Percentiles rank a stretch among this genome's conserved stretches.
Conservation (phyloP, 768 basidiomycete genomes). For the Lyophyllum shimeji region DNA sequence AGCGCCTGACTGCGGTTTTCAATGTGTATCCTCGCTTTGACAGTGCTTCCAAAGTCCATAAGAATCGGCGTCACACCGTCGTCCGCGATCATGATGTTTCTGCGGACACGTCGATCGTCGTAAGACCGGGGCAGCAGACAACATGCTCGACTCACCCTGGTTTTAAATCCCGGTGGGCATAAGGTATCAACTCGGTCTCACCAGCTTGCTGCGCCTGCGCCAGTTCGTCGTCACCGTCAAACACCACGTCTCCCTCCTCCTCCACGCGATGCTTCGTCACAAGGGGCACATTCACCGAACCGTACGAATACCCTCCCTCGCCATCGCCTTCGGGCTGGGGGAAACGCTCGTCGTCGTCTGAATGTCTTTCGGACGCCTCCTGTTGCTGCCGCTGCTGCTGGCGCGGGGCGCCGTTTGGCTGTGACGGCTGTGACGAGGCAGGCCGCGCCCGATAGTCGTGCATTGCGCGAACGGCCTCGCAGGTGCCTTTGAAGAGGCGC, state of each 20-base stretch:
- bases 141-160: conserved; percentile 78
- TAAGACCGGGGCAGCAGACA: background rate
- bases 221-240: conserved; percentile 79
- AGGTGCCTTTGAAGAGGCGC: conserved; percentile 89
- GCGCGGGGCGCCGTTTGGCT: conserved; percentile 15
- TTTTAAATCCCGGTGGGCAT: conserved; percentile 96
- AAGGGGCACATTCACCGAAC: conserved; percentile 54
- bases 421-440: conserved; percentile 25
- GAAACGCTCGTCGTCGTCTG: conserved; percentile 68
- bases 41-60: conserved; percentile 96
- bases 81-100: conserved; percentile 96
- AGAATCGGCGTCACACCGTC: conserved; percentile 85
- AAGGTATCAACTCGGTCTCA: conserved; percentile 70
- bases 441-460: conserved; percentile 76
- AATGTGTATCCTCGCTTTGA: conserved; percentile 82
- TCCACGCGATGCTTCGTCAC: conserved; percentile 53
- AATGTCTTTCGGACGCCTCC: conserved; percentile 28
- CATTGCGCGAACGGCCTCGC: conserved; percentile 92
- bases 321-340: conserved; percentile 75
- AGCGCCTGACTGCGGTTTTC: conserved; percentile 85
- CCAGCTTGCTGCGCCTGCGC: conserved; percentile 41
- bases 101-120: conserved; percentile 30
- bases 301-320: conserved; percentile 76
- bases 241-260: conserved; percentile 63
- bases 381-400: conserved; percentile 19